Percentiles rank a stretch among this genome's conserved stretches.
phyloP scores from a whole-genome alignment of 176 grass and related monocot genomes.

The Raddia distichophylla region DNA sequence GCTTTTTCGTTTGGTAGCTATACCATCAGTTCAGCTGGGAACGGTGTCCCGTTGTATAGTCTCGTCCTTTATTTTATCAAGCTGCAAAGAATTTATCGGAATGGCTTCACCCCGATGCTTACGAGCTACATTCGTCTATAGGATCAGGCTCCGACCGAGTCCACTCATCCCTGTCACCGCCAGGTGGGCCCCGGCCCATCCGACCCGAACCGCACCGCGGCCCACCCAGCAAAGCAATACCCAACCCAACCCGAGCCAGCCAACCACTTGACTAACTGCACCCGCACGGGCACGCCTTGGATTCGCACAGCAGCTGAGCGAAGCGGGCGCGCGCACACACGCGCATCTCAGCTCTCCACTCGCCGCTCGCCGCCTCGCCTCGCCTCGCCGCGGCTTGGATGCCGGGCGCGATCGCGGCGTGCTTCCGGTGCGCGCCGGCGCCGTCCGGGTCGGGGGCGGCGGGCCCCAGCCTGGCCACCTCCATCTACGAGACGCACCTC shows the following conservation, averaged over 20 bases:
- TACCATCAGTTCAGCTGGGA: too few relatives aligned
- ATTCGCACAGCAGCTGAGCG: constrained; percentile 25
- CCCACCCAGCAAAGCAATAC: neutral
- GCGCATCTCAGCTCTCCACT: neutral
- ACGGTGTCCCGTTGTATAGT: too few relatives aligned
- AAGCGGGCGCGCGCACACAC: neutral
- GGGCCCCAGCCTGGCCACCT: constrained; percentile 55
- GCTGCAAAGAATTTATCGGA: too few relatives aligned
- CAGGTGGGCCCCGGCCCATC: neutral
- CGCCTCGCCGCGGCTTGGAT: constrained; percentile 42
- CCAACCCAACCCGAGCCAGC: neutral
- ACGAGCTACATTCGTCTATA: too few relatives aligned
- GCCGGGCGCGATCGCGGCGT: constrained; percentile 50
- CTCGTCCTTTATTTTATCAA: too few relatives aligned
- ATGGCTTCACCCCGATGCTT: too few relatives aligned
- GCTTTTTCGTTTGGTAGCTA: too few relatives aligned
- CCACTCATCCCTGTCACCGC: neutral
- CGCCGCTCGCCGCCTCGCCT: too few relatives aligned
- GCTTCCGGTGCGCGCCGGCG: constrained; percentile 40
- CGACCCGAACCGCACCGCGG: neutral
- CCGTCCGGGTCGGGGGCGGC: constrained; percentile 13
- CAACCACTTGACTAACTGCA: neutral
- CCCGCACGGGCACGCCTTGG: constrained; percentile 39
- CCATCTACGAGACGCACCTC: constrained; percentile 85
- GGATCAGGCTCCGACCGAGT: too few relatives aligned